phyloP scores from a whole-genome alignment of 106 monocot genomes.

The Gastrodia elata region DNA sequence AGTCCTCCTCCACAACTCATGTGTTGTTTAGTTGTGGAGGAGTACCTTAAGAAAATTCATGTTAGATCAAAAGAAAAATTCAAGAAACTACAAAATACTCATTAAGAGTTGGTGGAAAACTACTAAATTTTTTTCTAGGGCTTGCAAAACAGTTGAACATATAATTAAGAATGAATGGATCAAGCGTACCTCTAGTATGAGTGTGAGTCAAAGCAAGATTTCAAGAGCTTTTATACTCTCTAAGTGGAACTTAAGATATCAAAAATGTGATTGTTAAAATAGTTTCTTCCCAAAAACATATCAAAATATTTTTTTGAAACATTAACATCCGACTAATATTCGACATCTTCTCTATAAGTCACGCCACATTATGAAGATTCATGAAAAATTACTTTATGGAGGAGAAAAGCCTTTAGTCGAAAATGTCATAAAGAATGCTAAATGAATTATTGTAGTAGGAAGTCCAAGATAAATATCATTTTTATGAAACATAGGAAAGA shows the following conservation, averaged over 20 bases:
- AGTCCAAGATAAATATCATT: neutral
- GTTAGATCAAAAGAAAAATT: neutral
- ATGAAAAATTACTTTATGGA: neutral
- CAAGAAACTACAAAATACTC: neutral
- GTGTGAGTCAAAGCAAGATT: too few species aligned
- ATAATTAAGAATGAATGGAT: neutral
- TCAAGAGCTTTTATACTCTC: too few species aligned
- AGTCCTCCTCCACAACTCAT: too few species aligned
- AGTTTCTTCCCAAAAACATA: neutral
- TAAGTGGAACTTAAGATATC: neutral
- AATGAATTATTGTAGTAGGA: neutral
- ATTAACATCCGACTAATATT: neutral
- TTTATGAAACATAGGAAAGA: neutral
- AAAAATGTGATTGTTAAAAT: too few species aligned
- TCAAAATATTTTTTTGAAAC: neutral
- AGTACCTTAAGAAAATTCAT: too few species aligned
- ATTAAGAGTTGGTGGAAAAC: neutral
- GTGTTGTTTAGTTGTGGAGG: too few species aligned
- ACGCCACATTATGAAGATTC: neutral
- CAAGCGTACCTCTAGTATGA: neutral
- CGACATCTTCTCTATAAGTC: neutral
- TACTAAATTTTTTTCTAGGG: neutral
- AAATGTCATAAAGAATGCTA: too few species aligned
- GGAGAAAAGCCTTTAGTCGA: neutral
- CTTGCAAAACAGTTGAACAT: neutral